phyloP scores from a whole-genome alignment of 306 rosid species.

The Rosa lucieae region DNA sequence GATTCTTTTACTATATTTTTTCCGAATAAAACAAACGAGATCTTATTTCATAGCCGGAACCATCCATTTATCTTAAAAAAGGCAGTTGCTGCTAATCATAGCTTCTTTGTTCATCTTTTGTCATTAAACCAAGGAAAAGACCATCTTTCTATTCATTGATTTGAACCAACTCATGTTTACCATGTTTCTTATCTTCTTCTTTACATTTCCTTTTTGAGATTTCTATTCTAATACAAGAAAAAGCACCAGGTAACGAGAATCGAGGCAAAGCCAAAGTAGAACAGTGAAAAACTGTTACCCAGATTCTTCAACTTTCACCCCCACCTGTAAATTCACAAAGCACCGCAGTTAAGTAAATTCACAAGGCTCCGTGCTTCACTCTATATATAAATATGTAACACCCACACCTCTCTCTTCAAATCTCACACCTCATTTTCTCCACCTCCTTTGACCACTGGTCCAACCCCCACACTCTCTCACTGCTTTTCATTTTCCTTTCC shows the following conservation, averaged over 20 bases:
- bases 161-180: neutral
- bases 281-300: constrained; percentile 14
- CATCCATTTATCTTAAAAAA: neutral
- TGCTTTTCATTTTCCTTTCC: constrained; percentile 9
- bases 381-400: constrained; percentile 44
- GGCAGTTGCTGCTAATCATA: neutral
- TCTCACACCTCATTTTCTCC: constrained; percentile 22
- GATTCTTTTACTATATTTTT: neutral
- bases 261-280: constrained; percentile 5
- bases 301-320: constrained; percentile 25
- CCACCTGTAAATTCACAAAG: constrained; percentile 15
- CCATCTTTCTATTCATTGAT: neutral
- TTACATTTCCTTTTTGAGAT: neutral
- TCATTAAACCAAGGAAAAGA: neutral
- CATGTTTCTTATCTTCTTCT: neutral
- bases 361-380: neutral
- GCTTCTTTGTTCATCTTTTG: neutral
- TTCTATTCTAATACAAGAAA: neutral
- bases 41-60: neutral
- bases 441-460: constrained; percentile 61
- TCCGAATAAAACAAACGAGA: neutral
- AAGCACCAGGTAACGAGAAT: neutral
- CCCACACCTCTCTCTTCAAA: constrained; percentile 33
- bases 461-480: constrained; percentile 24
- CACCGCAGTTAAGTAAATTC: constrained; percentile 10